Evolutionary conservation across 805 yeast species (phyloP).

Genomic region (Candida ovalis): DNA sequence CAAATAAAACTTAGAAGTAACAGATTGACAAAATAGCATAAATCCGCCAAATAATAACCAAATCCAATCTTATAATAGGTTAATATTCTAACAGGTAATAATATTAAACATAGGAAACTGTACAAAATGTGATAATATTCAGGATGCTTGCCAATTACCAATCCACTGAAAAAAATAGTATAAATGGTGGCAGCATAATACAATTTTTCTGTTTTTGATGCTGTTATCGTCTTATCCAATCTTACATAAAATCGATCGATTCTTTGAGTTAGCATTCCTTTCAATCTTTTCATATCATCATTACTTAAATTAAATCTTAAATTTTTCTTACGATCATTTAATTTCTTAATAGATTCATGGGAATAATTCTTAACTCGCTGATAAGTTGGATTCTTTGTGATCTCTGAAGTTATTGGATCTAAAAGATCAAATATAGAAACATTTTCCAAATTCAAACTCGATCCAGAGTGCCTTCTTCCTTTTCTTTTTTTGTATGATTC

Average conservation of each 20-base stretch:
- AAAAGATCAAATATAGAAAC: constrained; percentile 28
- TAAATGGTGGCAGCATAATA: constrained; percentile 75
- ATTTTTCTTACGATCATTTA: constrained; percentile 25
- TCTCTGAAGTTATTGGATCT: constrained; percentile 28
- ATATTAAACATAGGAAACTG: constrained; percentile 51
- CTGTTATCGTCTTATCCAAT: constrained; percentile 34
- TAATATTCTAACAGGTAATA: constrained; percentile 83
- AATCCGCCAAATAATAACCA: constrained; percentile 87
- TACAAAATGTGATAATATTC: constrained; percentile 73
- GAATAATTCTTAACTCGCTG: constrained; percentile 27
- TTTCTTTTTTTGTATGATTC: constrained; percentile 4
- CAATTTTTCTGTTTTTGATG: constrained; percentile 64
- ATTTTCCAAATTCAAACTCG: constrained; percentile 23
- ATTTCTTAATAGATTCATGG: constrained; percentile 16
- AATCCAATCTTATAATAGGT: constrained; percentile 74
- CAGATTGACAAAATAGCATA: constrained; percentile 86
- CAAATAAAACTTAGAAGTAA: constrained; percentile 70
- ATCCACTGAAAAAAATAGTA: constrained; percentile 66
- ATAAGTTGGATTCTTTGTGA: constrained; percentile 23
- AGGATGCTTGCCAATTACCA: constrained; percentile 74
- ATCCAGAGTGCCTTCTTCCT: constrained; percentile 16
- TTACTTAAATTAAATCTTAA: constrained; percentile 23
- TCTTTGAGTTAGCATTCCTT: constrained; percentile 20
- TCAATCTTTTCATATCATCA: constrained; percentile 27
- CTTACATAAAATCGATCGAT: constrained; percentile 37